Evolutionary conservation across 345 rosid species (phyloP), one percentile per base, ranked within the genome.

Genomic region (Linum usitatissimum): DNA sequence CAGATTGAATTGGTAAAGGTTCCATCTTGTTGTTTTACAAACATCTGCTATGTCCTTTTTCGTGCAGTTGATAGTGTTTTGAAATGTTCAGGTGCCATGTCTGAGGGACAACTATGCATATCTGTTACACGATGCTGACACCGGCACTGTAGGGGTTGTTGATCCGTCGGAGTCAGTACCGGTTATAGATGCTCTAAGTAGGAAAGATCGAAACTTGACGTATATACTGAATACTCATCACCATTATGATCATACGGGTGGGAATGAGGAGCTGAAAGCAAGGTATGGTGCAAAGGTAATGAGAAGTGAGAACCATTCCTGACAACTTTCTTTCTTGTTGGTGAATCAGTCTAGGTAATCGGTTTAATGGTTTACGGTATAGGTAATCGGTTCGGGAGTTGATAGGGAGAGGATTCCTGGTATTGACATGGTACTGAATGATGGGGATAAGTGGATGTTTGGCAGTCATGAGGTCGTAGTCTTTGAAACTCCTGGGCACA

Each of bases 111-210:
- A 83, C 76, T 94, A 88, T 69, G 97, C 99, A 54, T 94, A 90
- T 77, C 87, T 94, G 63, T 81, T 94, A 63, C 90, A 90, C 63
- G 99, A 94, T 68, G 83, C 76, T 68, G 91, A 90, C 75, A 94
- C 99, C 0, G 99, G 97, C 66, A 94, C 99, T 0, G 97, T 94
- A 75, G 99, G 96, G 60, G 96, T 94, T 55, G 97, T 94, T 79
- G 99, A 94, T 85, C 99, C 99, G 14, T 81, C 86, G 69, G 99
- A 94, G 79, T 82, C 97, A 70, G 73, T 67, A 23, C 99, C 99
- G 56, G 70, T 94, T 70, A 79, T 94, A 30, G 84, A 94, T 53
- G 99, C 90, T 66, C 76, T 90, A 78, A 88, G 81, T 71, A 78
- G 68, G 71, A 94, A 84, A 74, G 82, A 94, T 51, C 71, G 86